Percentiles rank a stretch among this genome's conserved stretches.
phyloP scores from a whole-genome alignment of 352 stramenopile genomes.

The Phytopythium chamaehyphon region DNA sequence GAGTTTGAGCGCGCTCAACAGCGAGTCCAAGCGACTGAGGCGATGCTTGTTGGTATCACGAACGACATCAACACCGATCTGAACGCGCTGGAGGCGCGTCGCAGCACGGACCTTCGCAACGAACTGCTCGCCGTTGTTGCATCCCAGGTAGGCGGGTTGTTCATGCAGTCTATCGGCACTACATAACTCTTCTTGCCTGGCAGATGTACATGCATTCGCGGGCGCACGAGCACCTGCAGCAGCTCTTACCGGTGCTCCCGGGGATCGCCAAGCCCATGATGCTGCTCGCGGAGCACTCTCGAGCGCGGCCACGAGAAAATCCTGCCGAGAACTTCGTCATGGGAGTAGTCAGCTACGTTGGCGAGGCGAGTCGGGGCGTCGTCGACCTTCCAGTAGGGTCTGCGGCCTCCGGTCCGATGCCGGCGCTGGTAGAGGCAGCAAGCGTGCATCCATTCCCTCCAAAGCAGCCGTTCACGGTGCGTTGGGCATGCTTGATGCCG shows the following conservation, averaged over 20 bases:
- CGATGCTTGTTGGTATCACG: slow-evolving; percentile 42
- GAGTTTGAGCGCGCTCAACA: slow-evolving; percentile 73
- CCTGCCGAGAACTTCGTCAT: slow-evolving; percentile 36
- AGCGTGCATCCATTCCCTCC: slow-evolving; percentile 54
- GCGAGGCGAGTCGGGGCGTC: slow-evolving; percentile 33
- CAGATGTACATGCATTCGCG: slow-evolving; percentile 64
- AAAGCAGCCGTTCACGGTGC: slow-evolving; percentile 43
- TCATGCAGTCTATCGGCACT: background rate
- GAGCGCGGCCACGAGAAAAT: slow-evolving; percentile 36
- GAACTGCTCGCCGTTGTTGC: slow-evolving; percentile 73
- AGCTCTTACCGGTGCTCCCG: slow-evolving; percentile 65
- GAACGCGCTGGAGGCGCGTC: slow-evolving; percentile 51
- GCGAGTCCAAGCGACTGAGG: slow-evolving; percentile 39
- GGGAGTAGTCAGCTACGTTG: slow-evolving; percentile 57
- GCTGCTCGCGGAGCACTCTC: slow-evolving; percentile 51
- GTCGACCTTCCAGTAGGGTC: slow-evolving; percentile 50
- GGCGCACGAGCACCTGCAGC: slow-evolving; percentile 64
- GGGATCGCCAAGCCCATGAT: slow-evolving; percentile 54
- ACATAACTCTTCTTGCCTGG: background rate
- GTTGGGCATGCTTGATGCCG: too few species aligned
- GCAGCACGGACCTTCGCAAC: slow-evolving; percentile 69
- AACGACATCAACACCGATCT: slow-evolving; percentile 66
- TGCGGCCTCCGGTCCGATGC: slow-evolving; percentile 21
- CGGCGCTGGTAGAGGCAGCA: slow-evolving; percentile 19
- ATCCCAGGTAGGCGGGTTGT: slow-evolving; percentile 30